A percentile compares a stretch with the other conserved stretches of the same genome.
phyloP scores from a whole-genome alignment of 2,329 filamentous ascomycete genomes.

The Aspergillus sp. region DNA sequence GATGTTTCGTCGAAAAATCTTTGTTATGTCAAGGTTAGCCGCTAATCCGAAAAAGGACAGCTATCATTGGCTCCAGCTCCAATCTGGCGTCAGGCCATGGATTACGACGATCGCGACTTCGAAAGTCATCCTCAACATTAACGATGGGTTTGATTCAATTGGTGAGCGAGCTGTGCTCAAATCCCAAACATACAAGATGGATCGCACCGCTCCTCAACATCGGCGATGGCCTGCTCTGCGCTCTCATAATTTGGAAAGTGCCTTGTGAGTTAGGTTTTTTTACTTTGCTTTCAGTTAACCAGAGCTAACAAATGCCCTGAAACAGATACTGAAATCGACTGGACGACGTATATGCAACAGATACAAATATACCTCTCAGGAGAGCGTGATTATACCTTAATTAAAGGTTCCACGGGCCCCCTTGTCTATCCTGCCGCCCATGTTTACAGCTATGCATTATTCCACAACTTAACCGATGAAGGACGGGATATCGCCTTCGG shows the following conservation, averaged over 20 bases:
- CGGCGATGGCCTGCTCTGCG: slow-evolving; percentile 70
- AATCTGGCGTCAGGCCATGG: not conserved
- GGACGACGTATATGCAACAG: slow-evolving; percentile 96
- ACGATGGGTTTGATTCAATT: slow-evolving; percentile 35
- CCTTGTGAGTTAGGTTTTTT: slow-evolving; percentile 64
- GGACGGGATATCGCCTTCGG: slow-evolving; percentile 75
- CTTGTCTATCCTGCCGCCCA: slow-evolving; percentile 94
- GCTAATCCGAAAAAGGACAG: slow-evolving; percentile 23
- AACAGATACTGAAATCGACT: slow-evolving; percentile 95
- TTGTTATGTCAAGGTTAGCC: not conserved
- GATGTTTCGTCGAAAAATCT: not conserved
- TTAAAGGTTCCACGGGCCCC: slow-evolving; percentile 85
- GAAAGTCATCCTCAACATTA: slow-evolving; percentile 2
- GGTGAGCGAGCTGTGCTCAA: slow-evolving; percentile 47
- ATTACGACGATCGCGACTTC: slow-evolving; percentile 1
- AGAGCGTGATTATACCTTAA: slow-evolving; percentile 83
- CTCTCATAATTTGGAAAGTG: slow-evolving; percentile 73
- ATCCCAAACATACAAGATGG: slow-evolving; percentile 60
- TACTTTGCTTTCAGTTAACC: slow-evolving; percentile 8
- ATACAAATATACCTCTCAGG: slow-evolving; percentile 75
- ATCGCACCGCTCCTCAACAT: slow-evolving; percentile 67
- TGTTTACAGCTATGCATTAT: slow-evolving; percentile 81
- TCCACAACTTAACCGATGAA: slow-evolving; percentile 75
- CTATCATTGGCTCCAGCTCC: slow-evolving; percentile 15
- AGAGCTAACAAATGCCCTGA: slow-evolving; percentile 19